Evolutionary conservation across 805 yeast genomes (phyloP), one percentile per base, ranked within the genome.

Genomic region (Zygosaccharomyces siamensis): DNA sequence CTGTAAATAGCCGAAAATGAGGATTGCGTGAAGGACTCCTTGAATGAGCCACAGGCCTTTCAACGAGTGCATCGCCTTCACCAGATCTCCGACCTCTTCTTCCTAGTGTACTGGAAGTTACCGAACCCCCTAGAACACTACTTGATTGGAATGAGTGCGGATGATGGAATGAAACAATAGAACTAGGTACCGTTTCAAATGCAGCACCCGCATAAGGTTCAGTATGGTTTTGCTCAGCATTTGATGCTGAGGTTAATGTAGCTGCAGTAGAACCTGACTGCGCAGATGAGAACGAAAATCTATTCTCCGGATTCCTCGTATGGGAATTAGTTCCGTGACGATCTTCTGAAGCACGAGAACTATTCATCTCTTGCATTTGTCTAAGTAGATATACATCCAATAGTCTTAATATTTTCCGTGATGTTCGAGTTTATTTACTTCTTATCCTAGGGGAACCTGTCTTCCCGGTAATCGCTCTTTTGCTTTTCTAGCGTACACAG

Each of bases 141-240:
- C 59, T 57, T 4, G 69, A 63, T 40, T 65, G 69, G 47, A 78
- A 72, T 38, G 76, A 80, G 60, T 80, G 85, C 20, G 81, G 80
- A 55, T 83, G 86, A 59, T 86, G 92, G 61, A 86, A 83, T 2
- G 89, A 79, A 0, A 87, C 79, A 52, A 86, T 82, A 1, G 92
- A 84, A 16, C 89, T 81, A 2, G 95, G 95, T 39, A 86, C 79
- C 40, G 81, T 77, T 54, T 83, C 88, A 2, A 86, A 78, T 0
- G 86, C 84, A 1, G 86, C 90, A 45, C 95, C 95, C 2, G 87
- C 80, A 63, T 77, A 86, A 71, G 84, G 80, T 63, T 86, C 95
- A 16, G 79, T 74, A 58, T 71, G 79, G 62, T 84, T 84, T 43
- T 80, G 87, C 46, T 83, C 86, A 3, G 66, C 39, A 6, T 63